Conservation (phyloP, 108 stramenopile genomes). For the Cyclostephanos tholiformis region DNA sequence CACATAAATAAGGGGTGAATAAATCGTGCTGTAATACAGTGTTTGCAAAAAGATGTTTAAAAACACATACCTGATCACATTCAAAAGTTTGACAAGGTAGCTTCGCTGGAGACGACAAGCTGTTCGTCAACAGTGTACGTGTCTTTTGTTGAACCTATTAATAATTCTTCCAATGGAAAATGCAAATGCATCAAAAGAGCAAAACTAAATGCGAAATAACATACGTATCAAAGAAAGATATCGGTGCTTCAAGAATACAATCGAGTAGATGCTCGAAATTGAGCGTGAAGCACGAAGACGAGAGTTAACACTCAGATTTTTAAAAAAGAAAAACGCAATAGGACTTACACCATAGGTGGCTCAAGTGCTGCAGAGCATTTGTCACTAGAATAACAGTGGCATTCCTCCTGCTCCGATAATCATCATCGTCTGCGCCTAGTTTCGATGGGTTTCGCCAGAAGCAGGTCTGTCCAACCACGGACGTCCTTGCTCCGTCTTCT, state of each 20-base stretch:
- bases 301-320: not conserved
- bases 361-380: constrained; percentile 90
- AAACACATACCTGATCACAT: constrained; percentile 40
- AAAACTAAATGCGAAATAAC: constrained; percentile 7
- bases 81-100: constrained; percentile 71
- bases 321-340: not conserved
- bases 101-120: constrained; percentile 69
- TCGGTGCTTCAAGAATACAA: constrained; percentile 78
- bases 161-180: constrained; percentile 67
- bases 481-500: not conserved
- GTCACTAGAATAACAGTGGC: constrained; percentile 89
- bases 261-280: constrained; percentile 63
- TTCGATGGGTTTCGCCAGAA: constrained; percentile 14
- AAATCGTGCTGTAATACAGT: too few species aligned
- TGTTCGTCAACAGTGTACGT: constrained; percentile 94
- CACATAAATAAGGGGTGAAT: too few species aligned
- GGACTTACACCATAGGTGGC: constrained; percentile 51
- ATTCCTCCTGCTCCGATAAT: constrained; percentile 27
- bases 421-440: not conserved
- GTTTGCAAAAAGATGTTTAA: too few species aligned
- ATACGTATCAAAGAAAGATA: constrained; percentile 85
- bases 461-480: not conserved
- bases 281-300: constrained; percentile 52
- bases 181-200: constrained; percentile 29
- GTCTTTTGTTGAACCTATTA: constrained; percentile 88